These are phyloP conservation scores for Clitocybe nebularis DNA, from an alignment of 1,284 basidiomycete genomes.

Conservation along the genomic window DNA sequence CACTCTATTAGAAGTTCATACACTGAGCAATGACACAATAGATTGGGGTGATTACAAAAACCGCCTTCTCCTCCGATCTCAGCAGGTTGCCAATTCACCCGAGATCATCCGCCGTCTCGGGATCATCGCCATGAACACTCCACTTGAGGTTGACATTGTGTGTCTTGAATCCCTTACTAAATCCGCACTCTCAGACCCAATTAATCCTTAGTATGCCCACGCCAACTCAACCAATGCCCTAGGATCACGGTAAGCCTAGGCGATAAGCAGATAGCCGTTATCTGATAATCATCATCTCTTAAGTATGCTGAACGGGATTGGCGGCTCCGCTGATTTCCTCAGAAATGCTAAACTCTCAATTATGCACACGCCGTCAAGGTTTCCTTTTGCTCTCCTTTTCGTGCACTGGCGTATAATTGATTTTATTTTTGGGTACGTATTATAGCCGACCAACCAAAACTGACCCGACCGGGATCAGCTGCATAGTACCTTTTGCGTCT, in stretches of 20 bases:
- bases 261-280: neutral
- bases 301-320: slow-evolving; percentile 51
- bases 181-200: neutral
- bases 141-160: slow-evolving; percentile 46
- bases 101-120: slow-evolving; percentile 49
- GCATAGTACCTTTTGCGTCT: slow-evolving; percentile 47
- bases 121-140: slow-evolving; percentile 52
- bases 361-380: slow-evolving; percentile 50
- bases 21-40: slow-evolving; percentile 13
- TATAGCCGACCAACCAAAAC: slow-evolving; percentile 39
- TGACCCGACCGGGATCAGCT: slow-evolving; percentile 48
- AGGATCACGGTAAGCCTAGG: slow-evolving; percentile 28
- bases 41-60: slow-evolving; percentile 48
- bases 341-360: slow-evolving; percentile 49
- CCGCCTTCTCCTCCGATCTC: slow-evolving; percentile 46
- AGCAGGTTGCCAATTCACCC: slow-evolving; percentile 51
- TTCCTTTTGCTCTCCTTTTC: slow-evolving; percentile 17
- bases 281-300: slow-evolving; percentile 12
- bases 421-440: neutral
- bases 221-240: slow-evolving; percentile 48
- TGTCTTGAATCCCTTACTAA: slow-evolving; percentile 13
- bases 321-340: slow-evolving; percentile 48
- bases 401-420: neutral
- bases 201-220: slow-evolving; percentile 36
- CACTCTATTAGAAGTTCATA: neutral